Evolutionary conservation across 768 basidiomycete genomes (phyloP).

Genomic region (Pleurotus djamor): DNA sequence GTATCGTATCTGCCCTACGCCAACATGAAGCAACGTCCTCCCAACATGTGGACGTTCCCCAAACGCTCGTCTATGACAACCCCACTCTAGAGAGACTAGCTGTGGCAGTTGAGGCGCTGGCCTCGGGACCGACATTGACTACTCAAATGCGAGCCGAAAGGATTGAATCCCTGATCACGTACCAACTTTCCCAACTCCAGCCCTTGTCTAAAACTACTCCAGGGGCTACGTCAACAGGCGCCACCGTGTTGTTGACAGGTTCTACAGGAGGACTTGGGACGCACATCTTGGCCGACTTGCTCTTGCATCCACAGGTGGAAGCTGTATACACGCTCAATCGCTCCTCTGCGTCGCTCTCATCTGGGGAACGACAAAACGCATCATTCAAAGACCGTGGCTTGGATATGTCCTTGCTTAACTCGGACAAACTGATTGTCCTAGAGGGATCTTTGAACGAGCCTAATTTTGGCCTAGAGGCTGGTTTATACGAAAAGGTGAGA

Average conservation of each 20-base stretch:
- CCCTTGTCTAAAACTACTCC: neutral
- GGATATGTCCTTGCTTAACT: neutral
- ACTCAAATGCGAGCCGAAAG: neutral
- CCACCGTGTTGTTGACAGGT: conserved; percentile 14
- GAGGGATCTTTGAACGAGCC: neutral
- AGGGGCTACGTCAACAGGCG: neutral
- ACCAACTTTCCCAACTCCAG: conserved; percentile 23
- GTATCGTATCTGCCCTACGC: conserved; percentile 21
- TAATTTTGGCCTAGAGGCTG: neutral
- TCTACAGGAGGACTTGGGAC: conserved; percentile 31
- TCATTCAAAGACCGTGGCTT: conserved; percentile 3
- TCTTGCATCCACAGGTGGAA: neutral
- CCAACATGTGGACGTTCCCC: conserved; percentile 17
- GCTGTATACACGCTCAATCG: conserved; percentile 2
- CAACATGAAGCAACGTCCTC: conserved; percentile 7
- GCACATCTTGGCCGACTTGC: conserved; percentile 17
- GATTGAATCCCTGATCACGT: conserved; percentile 35
- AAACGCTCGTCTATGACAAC: conserved; percentile 44
- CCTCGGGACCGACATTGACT: neutral
- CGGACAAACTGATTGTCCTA: neutral
- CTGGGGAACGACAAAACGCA: neutral
- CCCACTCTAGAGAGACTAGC: conserved; percentile 32
- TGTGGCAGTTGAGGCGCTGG: conserved; percentile 18
- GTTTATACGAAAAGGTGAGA: neutral
- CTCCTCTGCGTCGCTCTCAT: neutral